Evolutionary conservation across 495 filamentous ascomycete genomes (phyloP).

Genomic region (Aspergillus diversus): DNA sequence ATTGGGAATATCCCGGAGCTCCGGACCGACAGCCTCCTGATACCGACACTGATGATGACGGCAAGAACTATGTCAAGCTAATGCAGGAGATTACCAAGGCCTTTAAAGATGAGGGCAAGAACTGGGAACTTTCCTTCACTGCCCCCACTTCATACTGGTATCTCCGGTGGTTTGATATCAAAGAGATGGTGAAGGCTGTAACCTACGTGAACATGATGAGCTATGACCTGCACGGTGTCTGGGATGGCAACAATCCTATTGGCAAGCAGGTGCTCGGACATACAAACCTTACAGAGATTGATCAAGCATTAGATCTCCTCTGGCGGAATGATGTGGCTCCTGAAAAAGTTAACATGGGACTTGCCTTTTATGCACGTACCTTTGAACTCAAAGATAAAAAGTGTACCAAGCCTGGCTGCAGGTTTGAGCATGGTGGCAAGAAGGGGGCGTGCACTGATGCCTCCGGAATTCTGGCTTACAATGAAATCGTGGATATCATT

Average conservation of each 20-base stretch:
- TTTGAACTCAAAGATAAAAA: conserved; percentile 29
- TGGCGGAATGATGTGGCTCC: conserved; percentile 47
- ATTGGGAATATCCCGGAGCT: conserved; percentile 32
- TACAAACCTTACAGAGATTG: conserved; percentile 62
- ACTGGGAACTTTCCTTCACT: conserved; percentile 13
- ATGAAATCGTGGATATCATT: conserved; percentile 34
- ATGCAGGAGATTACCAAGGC: background rate
- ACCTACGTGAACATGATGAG: conserved; percentile 60
- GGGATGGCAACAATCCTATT: conserved; percentile 25
- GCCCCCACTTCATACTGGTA: conserved; percentile 33
- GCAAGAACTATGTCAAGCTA: conserved; percentile 42
- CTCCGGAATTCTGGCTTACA: conserved; percentile 28
- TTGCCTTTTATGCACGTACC: conserved; percentile 52
- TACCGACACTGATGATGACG: conserved; percentile 43
- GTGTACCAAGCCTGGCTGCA: conserved; percentile 32
- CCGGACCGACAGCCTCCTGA: conserved; percentile 33
- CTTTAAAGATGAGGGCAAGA: background rate
- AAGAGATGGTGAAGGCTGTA: conserved; percentile 32
- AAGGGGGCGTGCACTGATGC: conserved; percentile 31
- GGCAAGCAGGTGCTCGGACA: conserved; percentile 33
- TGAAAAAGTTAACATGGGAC: conserved; percentile 48
- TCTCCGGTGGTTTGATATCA: conserved; percentile 49
- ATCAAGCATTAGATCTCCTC: conserved; percentile 29
- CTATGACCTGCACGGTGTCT: conserved; percentile 44
- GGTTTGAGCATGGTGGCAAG: conserved; percentile 23